phyloP scores from a whole-genome alignment of 108 stramenopile genomes.

The Cyclotella choctawhatcheeana region DNA sequence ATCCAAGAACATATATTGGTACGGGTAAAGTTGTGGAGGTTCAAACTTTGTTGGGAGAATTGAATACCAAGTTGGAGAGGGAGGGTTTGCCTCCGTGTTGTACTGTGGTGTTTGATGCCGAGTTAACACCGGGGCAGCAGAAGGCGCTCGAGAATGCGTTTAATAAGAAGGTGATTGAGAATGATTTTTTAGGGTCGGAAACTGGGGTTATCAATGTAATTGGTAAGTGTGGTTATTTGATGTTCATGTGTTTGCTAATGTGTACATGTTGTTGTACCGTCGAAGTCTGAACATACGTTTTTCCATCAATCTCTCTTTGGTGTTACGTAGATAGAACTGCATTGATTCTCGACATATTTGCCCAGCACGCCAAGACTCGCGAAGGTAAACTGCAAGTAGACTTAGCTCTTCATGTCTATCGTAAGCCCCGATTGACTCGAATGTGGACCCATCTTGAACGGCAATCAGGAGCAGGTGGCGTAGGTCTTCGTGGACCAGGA shows the following conservation, averaged over 20 bases:
- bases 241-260: too few species aligned
- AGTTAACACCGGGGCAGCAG: constrained; percentile 94
- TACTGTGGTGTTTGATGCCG: constrained; percentile 95
- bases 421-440: constrained; percentile 92
- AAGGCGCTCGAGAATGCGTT: constrained; percentile 80
- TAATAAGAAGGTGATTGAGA: constrained; percentile 77
- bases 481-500: constrained; percentile 93
- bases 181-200: constrained; percentile 71
- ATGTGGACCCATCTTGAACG: constrained; percentile 98
- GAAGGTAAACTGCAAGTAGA: constrained; percentile 97
- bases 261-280: too few species aligned
- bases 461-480: constrained; percentile 91
- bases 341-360: constrained; percentile 96
- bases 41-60: constrained; percentile 56
- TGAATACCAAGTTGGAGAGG: constrained; percentile 29
- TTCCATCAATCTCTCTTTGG: too few species aligned
- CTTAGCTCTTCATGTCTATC: constrained; percentile 92
- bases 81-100: constrained; percentile 41
- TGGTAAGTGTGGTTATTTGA: too few species aligned
- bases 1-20: constrained; percentile 92
- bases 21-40: constrained; percentile 85
- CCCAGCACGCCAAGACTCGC: constrained; percentile 92
- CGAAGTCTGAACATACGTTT: too few species aligned
- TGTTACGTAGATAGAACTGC: constrained; percentile 99
- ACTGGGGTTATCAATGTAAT: constrained; percentile 79